Conservation (phyloP, 768 basidiomycete species). For the Lactarius trivialis region DNA sequence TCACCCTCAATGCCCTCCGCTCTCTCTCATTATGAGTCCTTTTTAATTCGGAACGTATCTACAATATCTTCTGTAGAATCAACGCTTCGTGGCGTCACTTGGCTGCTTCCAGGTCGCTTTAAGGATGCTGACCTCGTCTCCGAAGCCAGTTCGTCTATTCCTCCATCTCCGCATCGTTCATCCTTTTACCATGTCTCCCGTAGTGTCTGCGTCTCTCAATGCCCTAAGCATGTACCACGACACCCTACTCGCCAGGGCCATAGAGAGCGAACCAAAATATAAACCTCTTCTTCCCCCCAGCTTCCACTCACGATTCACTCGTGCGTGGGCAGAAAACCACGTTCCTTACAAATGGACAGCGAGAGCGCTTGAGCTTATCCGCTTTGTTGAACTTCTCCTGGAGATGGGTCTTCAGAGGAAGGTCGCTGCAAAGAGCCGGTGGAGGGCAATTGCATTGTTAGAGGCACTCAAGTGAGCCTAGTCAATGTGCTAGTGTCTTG, state of each 20-base stretch:
- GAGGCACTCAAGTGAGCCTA: constrained; percentile 79
- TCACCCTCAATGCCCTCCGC: constrained; percentile 48
- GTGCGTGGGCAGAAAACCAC: constrained; percentile 73
- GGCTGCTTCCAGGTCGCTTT: constrained; percentile 95
- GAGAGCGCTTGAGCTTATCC: constrained; percentile 65
- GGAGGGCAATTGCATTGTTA: constrained; percentile 70
- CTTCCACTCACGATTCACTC: constrained; percentile 83
- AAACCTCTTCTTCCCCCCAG: constrained; percentile 70
- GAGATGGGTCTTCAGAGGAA: constrained; percentile 85
- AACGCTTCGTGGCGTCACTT: constrained; percentile 81
- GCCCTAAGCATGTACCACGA: constrained; percentile 93
- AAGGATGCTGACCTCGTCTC: constrained; percentile 95
- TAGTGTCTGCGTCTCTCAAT: constrained; percentile 86
- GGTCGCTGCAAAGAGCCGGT: constrained; percentile 54
- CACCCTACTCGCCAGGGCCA: constrained; percentile 68
- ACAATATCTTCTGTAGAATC: constrained; percentile 87
- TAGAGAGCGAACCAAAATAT: constrained; percentile 59
- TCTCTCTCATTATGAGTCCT: constrained; percentile 69
- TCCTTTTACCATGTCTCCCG: constrained; percentile 2
- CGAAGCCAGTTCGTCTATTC: constrained; percentile 72
- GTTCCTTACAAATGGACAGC: constrained; percentile 72
- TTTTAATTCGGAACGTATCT: constrained; percentile 78
- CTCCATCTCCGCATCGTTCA: constrained; percentile 13
- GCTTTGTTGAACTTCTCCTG: constrained; percentile 75
- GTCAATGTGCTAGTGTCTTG: not conserved